Conservation (phyloP, 192 early-diverging fungal genomes). For the Paraglomus occultum region DNA sequence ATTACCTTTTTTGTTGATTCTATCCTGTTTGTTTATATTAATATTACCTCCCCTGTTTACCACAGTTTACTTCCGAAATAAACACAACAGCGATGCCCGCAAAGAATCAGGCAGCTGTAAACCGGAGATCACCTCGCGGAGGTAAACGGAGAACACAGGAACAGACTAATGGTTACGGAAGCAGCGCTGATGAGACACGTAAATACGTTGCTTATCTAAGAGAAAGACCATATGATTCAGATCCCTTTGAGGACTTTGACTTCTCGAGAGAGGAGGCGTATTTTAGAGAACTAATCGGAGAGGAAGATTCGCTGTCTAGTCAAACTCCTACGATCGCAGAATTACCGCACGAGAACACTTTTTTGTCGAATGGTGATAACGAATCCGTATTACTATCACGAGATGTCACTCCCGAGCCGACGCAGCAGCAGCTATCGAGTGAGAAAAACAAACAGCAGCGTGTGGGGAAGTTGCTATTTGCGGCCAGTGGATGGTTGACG, state of each 20-base stretch:
- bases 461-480: neutral
- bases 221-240: neutral
- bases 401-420: neutral
- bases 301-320: neutral
- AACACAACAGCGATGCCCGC: no score
- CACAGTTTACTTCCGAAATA: no score
- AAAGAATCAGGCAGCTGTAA: no score
- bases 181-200: no score
- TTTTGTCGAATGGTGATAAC: neutral
- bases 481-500: no score
- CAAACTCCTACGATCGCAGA: no score
- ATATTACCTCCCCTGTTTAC: no score
- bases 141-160: no score
- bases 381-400: neutral
- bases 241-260: neutral
- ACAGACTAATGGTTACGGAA: no score
- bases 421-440: neutral
- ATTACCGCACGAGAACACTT: neutral
- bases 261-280: constrained; percentile 11
- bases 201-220: constrained; percentile 14
- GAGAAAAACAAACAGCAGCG: neutral
- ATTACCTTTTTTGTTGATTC: no score
- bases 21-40: no score
- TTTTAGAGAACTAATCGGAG: neutral
- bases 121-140: no score